Evolutionary conservation across 495 filamentous ascomycete genomes (phyloP).

Genomic region (Penicillium malachiteum): DNA sequence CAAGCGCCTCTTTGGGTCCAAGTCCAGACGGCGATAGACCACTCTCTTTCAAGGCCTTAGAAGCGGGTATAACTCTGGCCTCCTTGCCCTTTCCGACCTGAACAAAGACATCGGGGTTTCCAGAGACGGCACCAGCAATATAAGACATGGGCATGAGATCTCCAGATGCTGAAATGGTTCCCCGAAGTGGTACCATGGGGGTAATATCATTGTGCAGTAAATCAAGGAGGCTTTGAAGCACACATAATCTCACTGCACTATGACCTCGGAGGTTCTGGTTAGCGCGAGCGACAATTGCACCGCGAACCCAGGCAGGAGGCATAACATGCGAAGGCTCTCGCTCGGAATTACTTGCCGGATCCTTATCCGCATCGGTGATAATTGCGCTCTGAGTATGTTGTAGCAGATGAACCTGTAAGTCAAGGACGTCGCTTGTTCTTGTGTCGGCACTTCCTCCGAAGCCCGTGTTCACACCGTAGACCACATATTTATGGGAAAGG

Average conservation of each 20-base stretch:
- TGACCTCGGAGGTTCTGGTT: slow-evolving; percentile 59
- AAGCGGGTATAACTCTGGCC: slow-evolving; percentile 17
- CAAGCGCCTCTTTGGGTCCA: slow-evolving; percentile 55
- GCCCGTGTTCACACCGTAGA: slow-evolving; percentile 62
- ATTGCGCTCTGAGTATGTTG: slow-evolving; percentile 56
- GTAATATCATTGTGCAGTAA: slow-evolving; percentile 45
- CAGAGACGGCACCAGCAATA: slow-evolving; percentile 10
- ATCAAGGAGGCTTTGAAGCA: slow-evolving; percentile 47
- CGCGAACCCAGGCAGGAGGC: slow-evolving; percentile 52
- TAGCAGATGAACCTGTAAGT: slow-evolving; percentile 51
- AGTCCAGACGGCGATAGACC: slow-evolving; percentile 13
- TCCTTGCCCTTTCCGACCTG: slow-evolving; percentile 10
- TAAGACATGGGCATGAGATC: slow-evolving; percentile 53
- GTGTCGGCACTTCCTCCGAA: slow-evolving; percentile 67
- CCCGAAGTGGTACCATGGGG: slow-evolving; percentile 44
- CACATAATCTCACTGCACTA: slow-evolving; percentile 50
- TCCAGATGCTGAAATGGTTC: slow-evolving; percentile 67
- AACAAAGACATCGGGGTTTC: slow-evolving; percentile 17
- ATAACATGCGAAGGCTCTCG: slow-evolving; percentile 32
- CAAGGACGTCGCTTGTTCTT: slow-evolving; percentile 36
- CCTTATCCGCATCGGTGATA: slow-evolving; percentile 32
- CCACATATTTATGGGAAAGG: slow-evolving; percentile 10
- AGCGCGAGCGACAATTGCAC: slow-evolving; percentile 55
- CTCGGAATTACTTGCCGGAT: slow-evolving; percentile 16
- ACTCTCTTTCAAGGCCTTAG: slow-evolving; percentile 8